phyloP scores from a whole-genome alignment of 176 grass and related monocot species.

The Aegilops longissima region DNA sequence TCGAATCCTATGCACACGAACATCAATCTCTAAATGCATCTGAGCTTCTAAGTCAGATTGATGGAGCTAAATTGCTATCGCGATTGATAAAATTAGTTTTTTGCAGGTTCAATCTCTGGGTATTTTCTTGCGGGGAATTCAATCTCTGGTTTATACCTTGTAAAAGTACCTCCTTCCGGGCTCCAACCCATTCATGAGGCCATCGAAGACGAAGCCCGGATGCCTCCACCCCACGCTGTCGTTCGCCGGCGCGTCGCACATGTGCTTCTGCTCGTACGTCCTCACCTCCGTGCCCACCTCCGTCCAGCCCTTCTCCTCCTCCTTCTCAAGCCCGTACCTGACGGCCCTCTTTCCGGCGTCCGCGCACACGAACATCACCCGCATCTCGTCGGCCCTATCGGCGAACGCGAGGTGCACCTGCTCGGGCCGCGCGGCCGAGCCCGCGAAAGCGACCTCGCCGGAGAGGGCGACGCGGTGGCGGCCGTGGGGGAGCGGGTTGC shows the following conservation, averaged over 20 bases:
- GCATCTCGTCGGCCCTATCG: constrained; percentile 76
- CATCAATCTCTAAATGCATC: neutral
- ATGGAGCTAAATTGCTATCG: neutral
- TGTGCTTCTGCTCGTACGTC: constrained; percentile 82
- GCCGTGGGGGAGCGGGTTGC: constrained; percentile 68
- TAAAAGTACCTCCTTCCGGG: constrained; percentile 78
- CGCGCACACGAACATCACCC: constrained; percentile 75
- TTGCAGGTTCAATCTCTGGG: neutral
- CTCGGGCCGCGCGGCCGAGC: constrained; percentile 28
- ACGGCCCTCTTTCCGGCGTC: constrained; percentile 59
- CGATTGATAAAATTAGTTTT: neutral
- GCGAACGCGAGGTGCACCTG: constrained; percentile 93
- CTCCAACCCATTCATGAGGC: constrained; percentile 71
- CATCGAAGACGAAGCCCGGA: constrained; percentile 94
- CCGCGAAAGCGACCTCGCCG: constrained; percentile 45
- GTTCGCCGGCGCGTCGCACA: constrained; percentile 85
- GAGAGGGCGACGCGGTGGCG: constrained; percentile 66
- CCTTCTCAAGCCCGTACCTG: constrained; percentile 53
- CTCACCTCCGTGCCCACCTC: constrained; percentile 59
- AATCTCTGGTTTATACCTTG: constrained; percentile 64
- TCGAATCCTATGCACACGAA: neutral
- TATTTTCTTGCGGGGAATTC: too few species aligned
- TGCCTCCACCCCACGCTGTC: constrained; percentile 76
- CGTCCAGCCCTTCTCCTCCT: constrained; percentile 33
- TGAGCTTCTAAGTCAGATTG: neutral